Evolutionary conservation across 1,139 yeast species (phyloP), one percentile per base, ranked within the genome.

Genomic region (Zygoascus meyerae): DNA sequence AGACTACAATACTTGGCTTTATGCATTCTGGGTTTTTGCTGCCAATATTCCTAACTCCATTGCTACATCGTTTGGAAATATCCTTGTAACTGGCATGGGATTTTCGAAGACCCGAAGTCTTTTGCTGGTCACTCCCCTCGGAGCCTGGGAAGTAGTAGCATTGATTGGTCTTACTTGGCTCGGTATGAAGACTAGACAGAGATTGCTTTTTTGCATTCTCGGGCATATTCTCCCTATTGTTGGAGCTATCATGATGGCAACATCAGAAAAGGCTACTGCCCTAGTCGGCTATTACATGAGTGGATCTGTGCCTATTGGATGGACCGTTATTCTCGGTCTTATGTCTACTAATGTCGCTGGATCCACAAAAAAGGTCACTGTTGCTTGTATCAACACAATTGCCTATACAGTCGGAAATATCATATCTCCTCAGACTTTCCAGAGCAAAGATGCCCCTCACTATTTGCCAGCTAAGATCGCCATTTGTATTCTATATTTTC

Each of bases 391-490:
- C 64, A 55, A 77, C 48, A 70, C 78, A 48, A 62, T 78, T 48
- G 78, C 75, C 1, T 77, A 75, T 57, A 75, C 80, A 55, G 74
- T 73, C 35, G 83, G 83, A 35, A 77, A 77, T 56, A 66, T 78
- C 47, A 66, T 70, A 40, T 82, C 82, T 7, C 77, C 81, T 1
- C 79, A 75, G 51, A 74, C 79, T n/a, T 77, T 75, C 61, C 62
- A 70, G 46, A 60, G 67, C 2, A 52, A 53, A 7, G 78, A 78
- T 59, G 77, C 79, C 1, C 83, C 83, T 12, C 52, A 54, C 14
- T 78, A 76, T 55, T 57, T 60, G 3, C 68, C 73, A 10, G 83
- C 78, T 2, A 68, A 68, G 48, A 63, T 65, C 34, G 61, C 68
- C 31, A 67, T 73, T 50, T 64, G 72, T 18, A 67, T 67, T 16